These are phyloP conservation scores for Drechslerella stenobrocha DNA, from an alignment of 2,329 filamentous ascomycete species.

Conservation along the genomic window DNA sequence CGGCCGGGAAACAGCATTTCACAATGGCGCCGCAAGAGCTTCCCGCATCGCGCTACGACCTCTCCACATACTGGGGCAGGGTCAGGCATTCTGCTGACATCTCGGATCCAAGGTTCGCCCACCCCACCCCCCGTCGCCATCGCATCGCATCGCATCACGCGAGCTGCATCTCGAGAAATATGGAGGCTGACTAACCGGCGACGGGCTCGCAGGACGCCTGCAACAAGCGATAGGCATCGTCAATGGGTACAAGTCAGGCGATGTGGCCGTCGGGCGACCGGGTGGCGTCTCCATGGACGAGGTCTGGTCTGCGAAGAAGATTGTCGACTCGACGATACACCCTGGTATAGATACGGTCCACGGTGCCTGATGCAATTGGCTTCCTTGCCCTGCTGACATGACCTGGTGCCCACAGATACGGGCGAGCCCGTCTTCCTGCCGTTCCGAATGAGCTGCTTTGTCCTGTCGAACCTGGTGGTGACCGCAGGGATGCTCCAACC, in stretches of 20 bases:
- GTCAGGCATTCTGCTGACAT: slow-evolving; percentile 87
- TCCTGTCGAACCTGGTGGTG: slow-evolving; percentile 88
- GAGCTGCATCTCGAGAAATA: neutral
- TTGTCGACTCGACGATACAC: slow-evolving; percentile 93
- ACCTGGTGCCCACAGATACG: slow-evolving; percentile 67
- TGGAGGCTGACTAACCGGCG: slow-evolving; percentile 46
- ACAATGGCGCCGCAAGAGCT: slow-evolving; percentile 67
- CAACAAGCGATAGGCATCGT: slow-evolving; percentile 83
- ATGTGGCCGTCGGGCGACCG: slow-evolving; percentile 77
- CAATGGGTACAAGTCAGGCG: slow-evolving; percentile 81
- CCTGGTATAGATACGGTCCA: slow-evolving; percentile 66
- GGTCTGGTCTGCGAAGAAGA: slow-evolving; percentile 93
- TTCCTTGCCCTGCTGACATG: slow-evolving; percentile 17
- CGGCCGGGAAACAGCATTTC: neutral
- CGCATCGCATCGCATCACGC: neutral
- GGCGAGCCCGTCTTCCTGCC: slow-evolving; percentile 88
- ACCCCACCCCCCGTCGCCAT: slow-evolving; percentile 8
- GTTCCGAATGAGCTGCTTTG: slow-evolving; percentile 96
- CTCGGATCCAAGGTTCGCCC: slow-evolving; percentile 81
- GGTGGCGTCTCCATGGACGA: slow-evolving; percentile 58
- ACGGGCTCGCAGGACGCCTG: slow-evolving; percentile 69
- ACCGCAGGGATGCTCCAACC: slow-evolving; percentile 97
- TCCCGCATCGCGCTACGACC: slow-evolving; percentile 87
- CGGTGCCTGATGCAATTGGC: neutral
- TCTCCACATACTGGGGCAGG: slow-evolving; percentile 91